Evolutionary conservation across 2,329 filamentous ascomycete species (phyloP), one percentile per base, ranked within the genome.

Genomic region (Penicillium rolfsii): DNA sequence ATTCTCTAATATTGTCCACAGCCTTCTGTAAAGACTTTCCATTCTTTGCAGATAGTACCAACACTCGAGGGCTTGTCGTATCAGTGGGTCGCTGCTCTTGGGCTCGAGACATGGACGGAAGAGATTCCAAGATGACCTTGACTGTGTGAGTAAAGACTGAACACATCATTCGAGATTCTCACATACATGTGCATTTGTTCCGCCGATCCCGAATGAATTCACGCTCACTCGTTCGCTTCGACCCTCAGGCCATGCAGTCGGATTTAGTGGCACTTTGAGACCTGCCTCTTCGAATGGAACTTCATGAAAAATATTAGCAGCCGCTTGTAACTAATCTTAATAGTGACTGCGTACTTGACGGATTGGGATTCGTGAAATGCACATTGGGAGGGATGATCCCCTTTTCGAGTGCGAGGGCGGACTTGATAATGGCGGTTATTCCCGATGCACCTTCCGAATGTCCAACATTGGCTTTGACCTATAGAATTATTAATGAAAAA

Each of bases 371-470:
- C 0, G 14, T 8, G 28, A 67, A 67, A 9, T 65, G 41, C 7
- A 61, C 2, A 26, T 62, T 66, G 0, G 65, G 64, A 0, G 66
- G 64, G 22, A 69, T 66, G 2, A 62, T 71, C 0, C 65, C 65
- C 5, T 76, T 69, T 59, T 83, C 80, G 0, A 82, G 59, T 0
- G 75, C 73, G 12, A 83, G 52, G 1, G 79, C 67, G 14, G 70
- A 70, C 58, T 84, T 84, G 19, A 84, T 74, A 1, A 84, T 24
- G 0, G 73, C 73, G 0, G 74, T 73, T 0, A 84, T 53, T 0
- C 81, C 82, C 1, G 77, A 75, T 0, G 81, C 79, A 0, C 74
- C 77, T 63, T 83, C 82, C 0, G 69, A 66, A 60, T 85, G 83
- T 0, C 82, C 82, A 14, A 81, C 58, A 45, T 79, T 77, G 5